Evolutionary conservation across 2,329 filamentous ascomycete genomes (phyloP).

Genomic region (Xylaria sp.): DNA sequence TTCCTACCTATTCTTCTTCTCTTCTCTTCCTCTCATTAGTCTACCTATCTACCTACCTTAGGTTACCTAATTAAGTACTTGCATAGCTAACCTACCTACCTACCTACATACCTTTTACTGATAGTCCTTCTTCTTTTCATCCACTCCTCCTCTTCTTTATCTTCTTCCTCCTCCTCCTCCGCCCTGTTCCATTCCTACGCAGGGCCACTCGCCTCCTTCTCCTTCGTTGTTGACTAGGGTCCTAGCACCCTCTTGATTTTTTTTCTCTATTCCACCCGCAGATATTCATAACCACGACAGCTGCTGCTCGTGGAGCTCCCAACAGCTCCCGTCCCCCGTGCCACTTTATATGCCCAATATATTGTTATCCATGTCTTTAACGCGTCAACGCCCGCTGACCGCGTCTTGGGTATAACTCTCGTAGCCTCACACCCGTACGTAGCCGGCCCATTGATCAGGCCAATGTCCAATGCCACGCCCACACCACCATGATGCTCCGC

Average conservation of each 20-base stretch:
- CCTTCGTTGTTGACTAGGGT: conserved; percentile 36
- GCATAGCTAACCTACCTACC: no score
- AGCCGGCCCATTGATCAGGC: conserved; percentile 17
- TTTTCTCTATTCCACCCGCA: conserved; percentile 38
- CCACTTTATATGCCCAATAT: conserved; percentile 25
- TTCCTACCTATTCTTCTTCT: background rate
- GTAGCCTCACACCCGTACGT: conserved; percentile 36
- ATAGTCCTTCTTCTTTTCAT: conserved; percentile 26
- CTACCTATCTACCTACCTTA: background rate
- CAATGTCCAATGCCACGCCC: conserved; percentile 4
- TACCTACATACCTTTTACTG: conserved; percentile 10
- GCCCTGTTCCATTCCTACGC: conserved; percentile 34
- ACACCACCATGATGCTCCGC: conserved; percentile 9
- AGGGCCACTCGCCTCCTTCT: conserved; percentile 34
- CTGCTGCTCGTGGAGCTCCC: conserved; percentile 27
- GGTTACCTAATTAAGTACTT: conserved; percentile 12
- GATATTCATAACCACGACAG: conserved; percentile 28
- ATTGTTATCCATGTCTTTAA: conserved; percentile 37
- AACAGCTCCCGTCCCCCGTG: conserved; percentile 7
- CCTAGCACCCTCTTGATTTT: conserved; percentile 41
- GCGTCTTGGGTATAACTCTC: conserved; percentile 39
- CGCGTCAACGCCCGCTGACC: conserved; percentile 39
- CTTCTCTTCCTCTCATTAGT: conserved; percentile 2
- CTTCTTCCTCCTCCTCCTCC: conserved; percentile 36
- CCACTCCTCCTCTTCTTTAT: conserved; percentile 31